A percentile compares a stretch with the other conserved stretches of the same genome.
Evolutionary conservation across 495 filamentous ascomycete species (phyloP).

Genomic region (Xylaria venustula): DNA sequence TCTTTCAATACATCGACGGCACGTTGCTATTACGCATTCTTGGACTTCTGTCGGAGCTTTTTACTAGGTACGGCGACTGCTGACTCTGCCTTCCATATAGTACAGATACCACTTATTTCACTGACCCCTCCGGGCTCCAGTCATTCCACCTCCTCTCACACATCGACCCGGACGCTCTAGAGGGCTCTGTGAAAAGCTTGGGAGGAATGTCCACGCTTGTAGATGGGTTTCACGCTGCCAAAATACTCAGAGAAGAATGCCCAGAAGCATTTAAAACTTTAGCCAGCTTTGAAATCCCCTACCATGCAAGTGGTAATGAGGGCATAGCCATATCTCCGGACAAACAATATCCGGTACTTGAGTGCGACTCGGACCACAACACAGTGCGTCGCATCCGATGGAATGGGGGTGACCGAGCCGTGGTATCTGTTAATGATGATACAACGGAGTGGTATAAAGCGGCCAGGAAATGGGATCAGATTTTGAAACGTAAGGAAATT

Average conservation of each 20-base stretch:
- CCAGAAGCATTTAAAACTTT: slow-evolving; percentile 53
- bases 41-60: not conserved
- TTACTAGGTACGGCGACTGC: not conserved
- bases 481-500: slow-evolving; percentile 51
- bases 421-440: slow-evolving; percentile 40
- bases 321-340: slow-evolving; percentile 74
- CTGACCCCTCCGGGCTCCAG: slow-evolving; percentile 84
- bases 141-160: slow-evolving; percentile 88
- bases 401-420: slow-evolving; percentile 87
- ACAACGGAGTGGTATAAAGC: slow-evolving; percentile 72
- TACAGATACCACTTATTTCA: slow-evolving; percentile 94
- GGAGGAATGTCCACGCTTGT: slow-evolving; percentile 76
- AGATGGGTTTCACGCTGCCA: slow-evolving; percentile 76
- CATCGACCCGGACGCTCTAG: slow-evolving; percentile 25
- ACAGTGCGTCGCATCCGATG: slow-evolving; percentile 71
- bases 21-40: not conserved
- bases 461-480: slow-evolving; percentile 61
- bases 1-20: not conserved
- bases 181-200: slow-evolving; percentile 3
- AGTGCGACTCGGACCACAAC: slow-evolving; percentile 40
- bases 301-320: slow-evolving; percentile 82
- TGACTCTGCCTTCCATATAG: not conserved
- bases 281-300: slow-evolving; percentile 52
- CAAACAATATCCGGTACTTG: slow-evolving; percentile 65
- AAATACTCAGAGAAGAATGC: slow-evolving; percentile 48